Conservation (phyloP, 1,284 basidiomycete species). For the Ceratobasidium sp. region DNA sequence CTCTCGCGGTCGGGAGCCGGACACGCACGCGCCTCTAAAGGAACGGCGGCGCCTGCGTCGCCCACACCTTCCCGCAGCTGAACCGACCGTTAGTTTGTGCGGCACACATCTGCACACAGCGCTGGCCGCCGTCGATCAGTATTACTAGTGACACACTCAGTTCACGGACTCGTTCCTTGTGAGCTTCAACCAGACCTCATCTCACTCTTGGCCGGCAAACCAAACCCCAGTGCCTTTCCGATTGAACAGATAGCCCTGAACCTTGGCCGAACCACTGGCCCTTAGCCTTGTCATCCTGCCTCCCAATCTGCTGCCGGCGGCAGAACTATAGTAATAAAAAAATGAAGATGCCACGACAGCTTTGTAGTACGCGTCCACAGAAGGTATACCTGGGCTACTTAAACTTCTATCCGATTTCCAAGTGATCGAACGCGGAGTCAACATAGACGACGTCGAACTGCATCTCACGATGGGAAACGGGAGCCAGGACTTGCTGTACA, state of each 20-base stretch:
- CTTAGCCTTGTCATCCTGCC: slow-evolving; percentile 38
- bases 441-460: slow-evolving; percentile 69
- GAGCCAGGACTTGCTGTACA: slow-evolving; percentile 87
- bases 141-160: slow-evolving; percentile 45
- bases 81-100: no score
- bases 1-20: no score
- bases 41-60: no score
- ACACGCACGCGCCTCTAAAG: no score
- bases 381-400: slow-evolving; percentile 68
- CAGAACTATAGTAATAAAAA: slow-evolving; percentile 60
- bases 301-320: slow-evolving; percentile 47
- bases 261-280: slow-evolving; percentile 56
- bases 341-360: slow-evolving; percentile 64
- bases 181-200: slow-evolving; percentile 82
- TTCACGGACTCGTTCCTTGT: slow-evolving; percentile 72
- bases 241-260: slow-evolving; percentile 77
- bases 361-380: slow-evolving; percentile 80
- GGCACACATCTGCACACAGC: no score
- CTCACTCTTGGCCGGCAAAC: slow-evolving; percentile 86
- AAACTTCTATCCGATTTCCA: slow-evolving; percentile 73
- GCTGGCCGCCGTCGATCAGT: no score
- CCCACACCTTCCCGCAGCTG: no score
- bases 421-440: slow-evolving; percentile 66
- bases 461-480: slow-evolving; percentile 79
- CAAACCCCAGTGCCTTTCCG: slow-evolving; percentile 90